Conservation (phyloP, 2,329 filamentous ascomycete species). For the Cercospora berteroae region DNA sequence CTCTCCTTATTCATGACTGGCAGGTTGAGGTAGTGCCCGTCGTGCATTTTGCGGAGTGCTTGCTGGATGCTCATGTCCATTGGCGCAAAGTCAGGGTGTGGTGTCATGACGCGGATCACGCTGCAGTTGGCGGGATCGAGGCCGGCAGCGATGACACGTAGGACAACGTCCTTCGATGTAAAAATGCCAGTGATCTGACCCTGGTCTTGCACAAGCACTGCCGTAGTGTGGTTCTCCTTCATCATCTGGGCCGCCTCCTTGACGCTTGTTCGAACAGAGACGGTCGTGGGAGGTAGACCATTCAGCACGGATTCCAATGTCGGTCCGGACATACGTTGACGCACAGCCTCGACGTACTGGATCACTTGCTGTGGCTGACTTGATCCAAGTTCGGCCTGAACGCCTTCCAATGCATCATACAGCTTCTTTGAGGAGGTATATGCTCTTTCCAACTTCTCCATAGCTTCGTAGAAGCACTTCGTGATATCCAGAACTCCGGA, state of each 20-base stretch:
- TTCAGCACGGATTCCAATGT: constrained; percentile 93
- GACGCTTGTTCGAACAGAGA: constrained; percentile 92
- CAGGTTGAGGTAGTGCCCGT: constrained; percentile 96
- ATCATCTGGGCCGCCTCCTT: constrained; percentile 93
- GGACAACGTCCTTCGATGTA: constrained; percentile 97
- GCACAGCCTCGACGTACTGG: constrained; percentile 94
- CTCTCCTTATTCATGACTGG: constrained; percentile 91
- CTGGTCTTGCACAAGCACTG: constrained; percentile 92
- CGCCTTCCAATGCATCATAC: constrained; percentile 95
- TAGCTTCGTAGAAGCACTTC: constrained; percentile 99
- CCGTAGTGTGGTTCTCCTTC: constrained; percentile 99
- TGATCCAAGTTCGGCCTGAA: constrained; percentile 92
- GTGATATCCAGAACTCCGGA: constrained; percentile 97
- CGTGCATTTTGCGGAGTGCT: constrained; percentile 97
- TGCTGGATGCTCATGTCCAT: constrained; percentile 99
- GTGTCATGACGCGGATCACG: constrained; percentile 98
- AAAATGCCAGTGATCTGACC: constrained; percentile 98
- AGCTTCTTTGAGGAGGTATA: constrained; percentile 98
- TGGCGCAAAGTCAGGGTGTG: constrained; percentile 96
- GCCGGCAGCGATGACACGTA: constrained; percentile 95
- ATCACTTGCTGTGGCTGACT: constrained; percentile 98
- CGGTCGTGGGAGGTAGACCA: constrained; percentile 86
- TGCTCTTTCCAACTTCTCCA: constrained; percentile 98
- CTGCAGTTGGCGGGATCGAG: constrained; percentile 93
- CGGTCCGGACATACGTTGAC: constrained; percentile 95